phyloP scores from a whole-genome alignment of 441 rosid species.

The Erodium trifolium region DNA sequence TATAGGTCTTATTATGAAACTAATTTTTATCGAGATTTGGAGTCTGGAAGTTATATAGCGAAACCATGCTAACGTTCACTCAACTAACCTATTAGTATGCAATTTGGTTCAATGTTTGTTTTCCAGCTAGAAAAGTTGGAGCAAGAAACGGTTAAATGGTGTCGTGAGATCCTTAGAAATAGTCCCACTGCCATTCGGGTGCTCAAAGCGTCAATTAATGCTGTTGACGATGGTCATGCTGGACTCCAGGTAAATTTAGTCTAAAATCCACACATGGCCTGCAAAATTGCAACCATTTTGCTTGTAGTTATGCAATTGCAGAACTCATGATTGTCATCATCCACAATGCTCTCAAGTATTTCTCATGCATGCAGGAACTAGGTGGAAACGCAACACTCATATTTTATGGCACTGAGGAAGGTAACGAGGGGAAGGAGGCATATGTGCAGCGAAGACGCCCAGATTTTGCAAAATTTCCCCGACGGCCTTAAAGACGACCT shows the following conservation, averaged over 20 bases:
- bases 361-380: slow-evolving; percentile 35
- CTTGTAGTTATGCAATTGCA: too few species aligned
- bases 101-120: not conserved
- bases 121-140: slow-evolving; percentile 64
- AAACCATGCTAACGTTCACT: too few species aligned
- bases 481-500: too few species aligned
- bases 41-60: too few species aligned
- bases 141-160: slow-evolving; percentile 84
- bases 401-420: slow-evolving; percentile 83
- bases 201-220: too few species aligned
- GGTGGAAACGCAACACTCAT: slow-evolving; percentile 76
- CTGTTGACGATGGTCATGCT: slow-evolving; percentile 13
- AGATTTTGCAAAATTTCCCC: too few species aligned
- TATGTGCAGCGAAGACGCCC: too few species aligned
- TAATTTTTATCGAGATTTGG: too few species aligned
- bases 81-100: not conserved
- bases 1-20: too few species aligned
- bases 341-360: too few species aligned
- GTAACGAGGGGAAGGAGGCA: slow-evolving; percentile 12
- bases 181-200: slow-evolving; percentile 71
- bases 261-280: not conserved
- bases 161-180: slow-evolving; percentile 66
- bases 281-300: too few species aligned
- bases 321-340: too few species aligned
- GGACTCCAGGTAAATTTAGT: slow-evolving; percentile 62